Base-by-base conservation (phyloP, 1,284 basidiomycete genomes). In the Leccinum griseonigrum region DNA sequence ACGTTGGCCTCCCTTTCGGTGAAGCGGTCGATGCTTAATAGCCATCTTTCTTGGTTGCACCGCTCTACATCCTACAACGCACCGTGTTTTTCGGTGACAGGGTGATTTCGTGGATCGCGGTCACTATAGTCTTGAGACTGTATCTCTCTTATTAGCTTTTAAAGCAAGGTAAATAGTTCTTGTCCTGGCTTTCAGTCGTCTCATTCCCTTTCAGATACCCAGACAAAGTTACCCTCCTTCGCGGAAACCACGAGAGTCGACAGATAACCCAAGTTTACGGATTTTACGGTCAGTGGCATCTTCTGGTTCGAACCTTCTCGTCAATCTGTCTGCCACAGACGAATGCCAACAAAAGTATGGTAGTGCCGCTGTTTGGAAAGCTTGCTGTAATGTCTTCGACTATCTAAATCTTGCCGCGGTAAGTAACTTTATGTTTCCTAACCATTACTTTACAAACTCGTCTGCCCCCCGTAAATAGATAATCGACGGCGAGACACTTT, bases 231-330 rank as follows among this genome's bases (percentile, higher is more conserved):
- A 97, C 94, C 0, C 78, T 98, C 3, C 80, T 98, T 11, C 83
- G 96, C 63, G 96, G 96, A 53, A 98, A 98, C 76, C 97, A 98
- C 73, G 97, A 98, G 76, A 93, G 90, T 69, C 81, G 97, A 67
- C 96, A 98, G 74, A 98, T 98, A 69, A 98, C 97, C 1, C 96
- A 98, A 72, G 96, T 98, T 2, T 98, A 98, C 67, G 96, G 96
- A 14, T 98, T 98, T 76, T 98, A 98, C 73, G 95, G 95, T 95
- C 60, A 62, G 86, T 74, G 5, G 55, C 11, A 29, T 11, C 56
- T 31, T 48, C 40, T 14, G 56, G 4, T 48, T 53, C 40, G 10
- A 32, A 10, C 55, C 28, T 11, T 16, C 31, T 16, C 29, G 4
- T 48, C 52, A 31, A 63, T 36, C 40, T 32, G 68, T 34, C 31